Evolutionary conservation across 2,329 filamentous ascomycete genomes (phyloP), one percentile per base, ranked within the genome.

Genomic region (Xylariaceae sp.): DNA sequence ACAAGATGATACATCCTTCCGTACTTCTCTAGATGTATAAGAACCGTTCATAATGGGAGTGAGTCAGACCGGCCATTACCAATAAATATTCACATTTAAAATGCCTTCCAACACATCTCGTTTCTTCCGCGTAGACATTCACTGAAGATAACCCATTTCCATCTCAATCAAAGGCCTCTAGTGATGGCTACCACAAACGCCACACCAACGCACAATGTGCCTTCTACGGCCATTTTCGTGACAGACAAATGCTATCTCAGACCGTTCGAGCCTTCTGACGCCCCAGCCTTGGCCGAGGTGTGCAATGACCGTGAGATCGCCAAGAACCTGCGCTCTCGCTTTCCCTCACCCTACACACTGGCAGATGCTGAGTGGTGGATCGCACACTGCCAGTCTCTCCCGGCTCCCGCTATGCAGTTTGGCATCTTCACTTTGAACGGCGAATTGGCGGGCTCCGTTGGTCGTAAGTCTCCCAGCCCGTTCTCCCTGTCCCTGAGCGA

Each of bases 261-360:
- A 6, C 67, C 68, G 22, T 70, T 62, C 47, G 49, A 58, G 21
- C 48, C 46, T 5, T 57, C 61, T 2, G 76, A 79, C 51, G 69
- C 67, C 4, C 49, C 57, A 4, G 49, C 58, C 17, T 39, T 71
- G 25, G 54, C 66, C 4, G 44, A 43, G 3, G 64, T 60, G 1
- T 71, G 62, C 44, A 66, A 76, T 59, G 63, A 71, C 48, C 56
- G 58, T 8, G 50, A 65, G 17, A 58, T 78, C 3, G 53, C 61
- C 1, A 40, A 37, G 27, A 39, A 45, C 23, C 64, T 79, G 65
- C 67, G 69, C 45, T 61, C 73, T 54, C 50, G 60, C 33, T 77
- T 76, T 45, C 72, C 74, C 3, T 55, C 52, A 8, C 75, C 75
- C 0, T 77, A 77, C 59, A 69, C 64, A 0, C 52, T 68, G 7